Evolutionary conservation across 164 flowering plant genomes (phyloP), one percentile per base, ranked within the genome.

Genomic region (Paratinospora sagittata): DNA sequence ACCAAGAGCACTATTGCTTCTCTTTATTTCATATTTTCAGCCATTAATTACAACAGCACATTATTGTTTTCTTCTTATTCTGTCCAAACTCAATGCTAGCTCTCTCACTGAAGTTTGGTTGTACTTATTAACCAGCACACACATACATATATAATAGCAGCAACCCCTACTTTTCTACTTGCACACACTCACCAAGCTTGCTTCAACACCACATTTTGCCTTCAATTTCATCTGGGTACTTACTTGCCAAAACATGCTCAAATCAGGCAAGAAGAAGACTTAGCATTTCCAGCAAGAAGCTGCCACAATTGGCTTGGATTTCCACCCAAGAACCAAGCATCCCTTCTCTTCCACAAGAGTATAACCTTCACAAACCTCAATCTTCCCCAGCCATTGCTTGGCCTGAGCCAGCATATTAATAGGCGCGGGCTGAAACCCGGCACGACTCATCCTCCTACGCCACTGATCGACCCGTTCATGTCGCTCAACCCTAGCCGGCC

Each of bases 201-300:
- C n/a, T n/a, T n/a, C n/a, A n/a, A n/a, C n/a, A n/a, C n/a, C n/a
- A n/a, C n/a, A n/a, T n/a, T n/a, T n/a, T n/a, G n/a, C n/a, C n/a
- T n/a, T n/a, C n/a, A n/a, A n/a, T n/a, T n/a, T n/a, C n/a, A n/a
- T n/a, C n/a, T n/a, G n/a, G n/a, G n/a, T n/a, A n/a, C n/a, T n/a
- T n/a, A n/a, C n/a, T n/a, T n/a, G n/a, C n/a, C n/a, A n/a, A n/a
- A n/a, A n/a, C n/a, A n/a, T n/a, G n/a, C n/a, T n/a, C n/a, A n/a
- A n/a, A n/a, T n/a, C n/a, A n/a, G n/a, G n/a, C n/a, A n/a, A n/a
- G n/a, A n/a, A n/a, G n/a, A n/a, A n/a, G n/a, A n/a, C n/a, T n/a
- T n/a, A n/a, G 77, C 89, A 86, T 70, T 88, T 85, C 88, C 88
- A 87, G 77, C 86, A 84, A 19, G 90, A 85, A 72, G 87, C 84